phyloP scores from a whole-genome alignment of 371 early-diverging fungal genomes.

The Mucor sp. region DNA sequence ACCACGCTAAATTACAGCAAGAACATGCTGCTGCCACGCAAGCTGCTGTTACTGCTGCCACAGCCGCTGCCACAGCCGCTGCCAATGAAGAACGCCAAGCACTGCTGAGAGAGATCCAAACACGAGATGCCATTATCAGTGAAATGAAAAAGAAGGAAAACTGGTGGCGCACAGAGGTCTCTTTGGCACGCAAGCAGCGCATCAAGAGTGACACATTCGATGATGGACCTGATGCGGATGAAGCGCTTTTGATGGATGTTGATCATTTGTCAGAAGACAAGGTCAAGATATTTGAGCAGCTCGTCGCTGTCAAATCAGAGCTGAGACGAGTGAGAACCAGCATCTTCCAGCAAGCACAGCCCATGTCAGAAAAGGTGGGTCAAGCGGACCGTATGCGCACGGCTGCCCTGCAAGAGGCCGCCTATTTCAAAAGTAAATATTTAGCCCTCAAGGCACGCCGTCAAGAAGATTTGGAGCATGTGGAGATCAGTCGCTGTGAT shows the following conservation, averaged over 20 bases:
- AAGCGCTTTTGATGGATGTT: conserved; percentile 37
- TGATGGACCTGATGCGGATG: conserved; percentile 38
- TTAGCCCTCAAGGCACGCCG: conserved; percentile 34
- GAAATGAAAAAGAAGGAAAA: conserved; percentile 56
- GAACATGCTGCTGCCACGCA: neutral
- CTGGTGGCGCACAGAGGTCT: conserved; percentile 59
- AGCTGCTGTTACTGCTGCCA: neutral
- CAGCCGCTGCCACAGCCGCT: conserved; percentile 2
- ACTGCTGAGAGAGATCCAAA: conserved; percentile 41
- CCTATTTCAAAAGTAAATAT: conserved; percentile 59
- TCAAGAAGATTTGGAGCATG: conserved; percentile 34
- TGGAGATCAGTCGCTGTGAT: conserved; percentile 49
- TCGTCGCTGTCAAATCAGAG: conserved; percentile 46
- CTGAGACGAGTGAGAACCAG: conserved; percentile 44
- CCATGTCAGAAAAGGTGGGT: conserved; percentile 49
- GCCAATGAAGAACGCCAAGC: conserved; percentile 22
- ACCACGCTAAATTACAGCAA: neutral
- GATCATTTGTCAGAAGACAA: conserved; percentile 39
- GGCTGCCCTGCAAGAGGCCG: conserved; percentile 63
- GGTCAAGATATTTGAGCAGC: conserved; percentile 45
- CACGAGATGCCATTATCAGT: conserved; percentile 40
- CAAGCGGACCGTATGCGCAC: conserved; percentile 61
- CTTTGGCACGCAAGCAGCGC: conserved; percentile 42
- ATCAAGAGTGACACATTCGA: conserved; percentile 28
- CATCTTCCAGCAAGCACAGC: conserved; percentile 57